A percentile compares a stretch with the other conserved stretches of the same genome.
These are phyloP conservation scores for Ophiostoma piceae DNA, from an alignment of 2,329 filamentous ascomycete genomes.

Conservation along the genomic window DNA sequence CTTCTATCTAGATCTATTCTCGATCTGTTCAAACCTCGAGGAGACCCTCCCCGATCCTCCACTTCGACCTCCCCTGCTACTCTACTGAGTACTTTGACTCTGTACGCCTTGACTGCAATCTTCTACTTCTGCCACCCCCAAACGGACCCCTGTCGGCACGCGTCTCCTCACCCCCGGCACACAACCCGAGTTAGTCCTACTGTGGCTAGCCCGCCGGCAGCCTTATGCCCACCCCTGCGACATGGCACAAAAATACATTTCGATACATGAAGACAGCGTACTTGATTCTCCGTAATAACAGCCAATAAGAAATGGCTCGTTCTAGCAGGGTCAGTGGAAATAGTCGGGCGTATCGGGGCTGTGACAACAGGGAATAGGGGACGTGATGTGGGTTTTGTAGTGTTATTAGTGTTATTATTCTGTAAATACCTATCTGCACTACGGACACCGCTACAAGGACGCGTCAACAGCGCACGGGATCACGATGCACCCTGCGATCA, in stretches of 20 bases:
- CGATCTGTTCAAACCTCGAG: background rate
- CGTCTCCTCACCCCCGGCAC: background rate
- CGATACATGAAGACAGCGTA: background rate
- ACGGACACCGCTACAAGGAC: background rate
- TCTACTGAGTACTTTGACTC: no score
- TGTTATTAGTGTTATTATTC: background rate
- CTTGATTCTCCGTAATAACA: background rate
- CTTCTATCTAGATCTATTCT: background rate
- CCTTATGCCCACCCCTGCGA: background rate
- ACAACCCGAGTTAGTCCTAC: background rate
- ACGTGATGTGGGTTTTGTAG: background rate
- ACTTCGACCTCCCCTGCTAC: background rate
- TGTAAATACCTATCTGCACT: background rate
- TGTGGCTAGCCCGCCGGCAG: background rate
- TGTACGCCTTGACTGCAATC: background rate
- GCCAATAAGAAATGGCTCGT: background rate
- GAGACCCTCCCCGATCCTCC: background rate
- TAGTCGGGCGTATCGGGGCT: background rate
- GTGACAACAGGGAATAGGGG: background rate
- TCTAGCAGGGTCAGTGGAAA: background rate
- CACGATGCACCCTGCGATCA: slow-evolving; percentile 9
- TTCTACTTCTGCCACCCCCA: background rate
- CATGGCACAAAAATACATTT: background rate
- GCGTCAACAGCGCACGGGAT: slow-evolving; percentile 1
- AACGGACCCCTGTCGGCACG: background rate